Evolutionary conservation across 164 flowering plant species (phyloP), one percentile per base, ranked within the genome.

Genomic region (Vitis cinerea): DNA sequence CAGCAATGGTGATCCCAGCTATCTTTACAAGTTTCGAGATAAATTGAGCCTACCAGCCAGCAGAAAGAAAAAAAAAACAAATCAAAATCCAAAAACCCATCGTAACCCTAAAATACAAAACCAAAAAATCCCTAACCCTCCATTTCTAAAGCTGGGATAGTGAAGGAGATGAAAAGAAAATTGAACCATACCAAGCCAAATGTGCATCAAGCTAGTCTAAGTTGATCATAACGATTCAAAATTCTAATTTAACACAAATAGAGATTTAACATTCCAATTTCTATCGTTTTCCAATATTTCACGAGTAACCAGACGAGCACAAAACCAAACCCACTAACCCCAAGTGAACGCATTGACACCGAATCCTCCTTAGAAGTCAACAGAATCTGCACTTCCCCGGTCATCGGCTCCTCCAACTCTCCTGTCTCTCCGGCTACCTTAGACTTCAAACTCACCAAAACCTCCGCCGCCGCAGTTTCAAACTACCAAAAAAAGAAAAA

Each of bases 381-480:
- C 69, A 96, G 70, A 65, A 96, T 86, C 84, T 96, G 99, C 59
- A 93, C 89, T 56, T 91, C 98, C 44, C 83, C 88, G 7, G 83
- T 78, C 61, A 73, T 72, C 0, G 97, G 97, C 59, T 96, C 99
- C 78, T 87, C 96, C 92, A 89, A 80, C 72, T 89, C 94, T 2
- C 96, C 97, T 8, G 84, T 85, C 63, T 93, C 97, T 12, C 86
- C 89, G 0, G 88, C 81, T 27, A 88, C 95, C 75, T 86, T 93
- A 19, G 94, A 81, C 73, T 75, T 86, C 80, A 96, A 78, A 56
- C 91, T 76, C 1, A 82, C 83, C 10, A 89, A 77, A 62, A 96
- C 97, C 72, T 96, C 93, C 1, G 88, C 92, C 1, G 97, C 97
- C 0, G 98, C 99, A 5, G 85, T 88, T 83, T 96, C 99, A 72